Evolutionary conservation across 768 basidiomycete species (phyloP).

Genomic region (Suillus paluster): DNA sequence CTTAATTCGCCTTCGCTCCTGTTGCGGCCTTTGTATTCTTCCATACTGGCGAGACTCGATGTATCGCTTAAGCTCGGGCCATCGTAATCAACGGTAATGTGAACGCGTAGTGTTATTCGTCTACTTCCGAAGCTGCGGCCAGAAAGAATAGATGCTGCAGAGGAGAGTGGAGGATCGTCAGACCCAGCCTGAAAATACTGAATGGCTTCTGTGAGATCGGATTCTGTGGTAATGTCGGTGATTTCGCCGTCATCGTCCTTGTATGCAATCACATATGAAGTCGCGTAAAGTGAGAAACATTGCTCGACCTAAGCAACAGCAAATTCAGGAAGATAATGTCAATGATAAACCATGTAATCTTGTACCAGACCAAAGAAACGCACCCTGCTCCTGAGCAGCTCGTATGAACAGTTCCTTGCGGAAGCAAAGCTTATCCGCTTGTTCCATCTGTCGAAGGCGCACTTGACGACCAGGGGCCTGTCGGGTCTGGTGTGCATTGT

Average conservation of each 20-base stretch:
- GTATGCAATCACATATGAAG: conserved; percentile 76
- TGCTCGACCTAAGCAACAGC: conserved; percentile 69
- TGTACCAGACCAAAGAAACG: conserved; percentile 22
- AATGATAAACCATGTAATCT: conserved; percentile 2
- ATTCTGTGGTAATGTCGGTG: conserved; percentile 67
- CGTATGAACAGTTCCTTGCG: conserved; percentile 78
- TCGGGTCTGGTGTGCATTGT: conserved; percentile 60
- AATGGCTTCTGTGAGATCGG: conserved; percentile 85
- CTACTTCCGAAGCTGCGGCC: conserved; percentile 62
- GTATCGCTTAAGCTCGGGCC: conserved; percentile 91
- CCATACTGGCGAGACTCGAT: conserved; percentile 76
- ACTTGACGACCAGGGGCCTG: conserved; percentile 82
- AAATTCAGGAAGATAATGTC: background rate
- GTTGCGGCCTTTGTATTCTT: conserved; percentile 68
- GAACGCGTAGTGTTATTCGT: conserved; percentile 78
- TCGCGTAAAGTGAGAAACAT: conserved; percentile 75
- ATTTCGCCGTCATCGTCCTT: conserved; percentile 89
- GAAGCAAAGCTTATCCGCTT: conserved; percentile 82
- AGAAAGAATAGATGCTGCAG: conserved; percentile 74
- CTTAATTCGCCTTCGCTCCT: conserved; percentile 51
- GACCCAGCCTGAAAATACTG: conserved; percentile 78
- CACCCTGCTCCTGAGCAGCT: conserved; percentile 75
- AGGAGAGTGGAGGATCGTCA: conserved; percentile 74
- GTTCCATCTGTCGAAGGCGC: conserved; percentile 72
- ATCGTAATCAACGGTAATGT: conserved; percentile 86